These are phyloP conservation scores for Aspergillus sp. DNA, from an alignment of 2,329 filamentous ascomycete species.

Conservation along the genomic window DNA sequence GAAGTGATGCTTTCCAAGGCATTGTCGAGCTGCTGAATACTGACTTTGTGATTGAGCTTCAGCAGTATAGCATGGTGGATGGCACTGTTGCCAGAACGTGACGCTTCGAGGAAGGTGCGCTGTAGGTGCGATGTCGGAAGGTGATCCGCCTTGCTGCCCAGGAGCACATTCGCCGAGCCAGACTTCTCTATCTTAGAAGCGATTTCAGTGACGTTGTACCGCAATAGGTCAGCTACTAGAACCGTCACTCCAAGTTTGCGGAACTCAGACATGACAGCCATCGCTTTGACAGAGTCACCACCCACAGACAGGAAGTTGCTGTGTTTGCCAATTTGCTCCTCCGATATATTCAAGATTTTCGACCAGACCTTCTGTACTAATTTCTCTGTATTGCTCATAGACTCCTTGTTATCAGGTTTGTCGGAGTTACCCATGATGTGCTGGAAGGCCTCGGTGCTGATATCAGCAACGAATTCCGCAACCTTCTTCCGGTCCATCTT, in stretches of 20 bases:
- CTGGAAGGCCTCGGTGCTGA: not conserved
- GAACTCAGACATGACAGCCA: slow-evolving; percentile 3
- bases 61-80: not conserved
- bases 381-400: not conserved
- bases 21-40: not conserved
- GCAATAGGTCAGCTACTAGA: not conserved
- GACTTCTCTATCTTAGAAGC: not conserved
- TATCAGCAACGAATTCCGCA: slow-evolving; percentile 5
- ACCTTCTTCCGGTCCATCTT: slow-evolving; percentile 14
- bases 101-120: not conserved
- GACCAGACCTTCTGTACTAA: not conserved
- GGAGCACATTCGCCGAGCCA: not conserved
- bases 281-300: slow-evolving; percentile 14
- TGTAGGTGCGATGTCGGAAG: not conserved
- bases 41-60: not conserved
- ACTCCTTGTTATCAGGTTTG: not conserved
- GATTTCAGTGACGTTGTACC: not conserved
- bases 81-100: not conserved
- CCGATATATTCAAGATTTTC: not conserved
- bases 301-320: slow-evolving; percentile 3
- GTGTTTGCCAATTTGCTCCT: slow-evolving; percentile 6
- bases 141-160: not conserved
- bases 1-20: not conserved
- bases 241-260: not conserved
- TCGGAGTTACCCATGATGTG: not conserved